Percentiles rank a stretch among this genome's conserved stretches.
Evolutionary conservation across 2,329 filamentous ascomycete species (phyloP).

Genomic region (Plenodomus lindquistii): DNA sequence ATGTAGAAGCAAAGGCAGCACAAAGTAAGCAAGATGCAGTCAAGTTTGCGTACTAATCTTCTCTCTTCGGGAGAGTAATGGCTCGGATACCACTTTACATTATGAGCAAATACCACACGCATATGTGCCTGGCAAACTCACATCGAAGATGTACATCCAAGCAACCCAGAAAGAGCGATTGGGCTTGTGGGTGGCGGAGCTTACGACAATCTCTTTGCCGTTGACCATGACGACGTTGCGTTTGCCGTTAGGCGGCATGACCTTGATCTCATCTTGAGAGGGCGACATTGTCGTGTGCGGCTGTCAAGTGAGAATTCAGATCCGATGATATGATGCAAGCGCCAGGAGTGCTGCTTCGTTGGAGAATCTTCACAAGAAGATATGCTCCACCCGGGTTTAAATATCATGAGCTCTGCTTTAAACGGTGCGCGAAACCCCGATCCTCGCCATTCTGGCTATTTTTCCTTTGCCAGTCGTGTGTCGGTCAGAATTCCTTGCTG

Average conservation of each 20-base stretch:
- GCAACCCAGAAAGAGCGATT: constrained; percentile 17
- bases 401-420: too few relatives aligned
- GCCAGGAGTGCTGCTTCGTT: too few relatives aligned
- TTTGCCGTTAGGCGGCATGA: neutral
- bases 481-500: constrained; percentile 1
- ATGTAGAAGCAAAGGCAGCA: constrained; percentile 29
- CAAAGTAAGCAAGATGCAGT: constrained; percentile 21
- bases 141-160: constrained; percentile 26
- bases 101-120: neutral
- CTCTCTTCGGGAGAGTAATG: constrained; percentile 24
- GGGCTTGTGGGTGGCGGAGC: constrained; percentile 23
- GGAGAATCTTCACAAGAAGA: too few relatives aligned
- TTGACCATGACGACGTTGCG: constrained; percentile 12
- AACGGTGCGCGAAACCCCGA: too few relatives aligned
- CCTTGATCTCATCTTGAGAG: too few relatives aligned
- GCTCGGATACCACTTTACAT: constrained; percentile 20
- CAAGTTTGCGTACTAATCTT: constrained; percentile 22
- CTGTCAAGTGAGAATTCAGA: too few relatives aligned
- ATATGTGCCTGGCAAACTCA: neutral
- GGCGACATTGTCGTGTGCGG: too few relatives aligned
- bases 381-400: too few relatives aligned
- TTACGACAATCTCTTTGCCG: constrained; percentile 19
- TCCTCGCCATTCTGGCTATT: too few relatives aligned
- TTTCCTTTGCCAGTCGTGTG: too few relatives aligned
- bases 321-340: too few relatives aligned